Base-by-base conservation (phyloP, 2,329 filamentous ascomycete species). In the Aspergillus latus region DNA sequence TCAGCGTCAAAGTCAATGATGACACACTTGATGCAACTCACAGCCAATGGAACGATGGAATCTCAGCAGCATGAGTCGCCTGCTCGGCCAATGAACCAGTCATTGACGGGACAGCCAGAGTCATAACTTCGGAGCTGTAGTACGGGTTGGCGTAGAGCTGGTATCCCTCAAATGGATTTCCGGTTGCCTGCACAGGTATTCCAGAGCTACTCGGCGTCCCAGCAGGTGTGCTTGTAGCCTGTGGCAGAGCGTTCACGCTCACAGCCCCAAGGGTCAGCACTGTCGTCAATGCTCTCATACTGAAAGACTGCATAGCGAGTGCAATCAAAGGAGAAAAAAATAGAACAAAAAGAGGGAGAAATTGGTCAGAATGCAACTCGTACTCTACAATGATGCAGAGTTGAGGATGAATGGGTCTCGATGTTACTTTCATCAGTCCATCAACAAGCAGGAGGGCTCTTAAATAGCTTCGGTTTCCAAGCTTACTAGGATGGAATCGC, bases 81-180 rank as follows among this genome's bases (percentile, higher is more conserved):
- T 75, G 80, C 15, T 82, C 79, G 11, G 79, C 79, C 67, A 82
- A 73, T 26, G 82, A 76, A 4, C 81, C 78, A 8, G 82, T 82
- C 58, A 90, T 72, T 13, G 82, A 83, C 7, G 87, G 86, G 16
- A 89, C 80, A 6, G 87, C 87, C 15, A 80, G 72, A 36, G 68
- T 78, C 54, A 77, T 75, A 36, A 83, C 76, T 61, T 83, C 80
- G 3, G 79, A 79, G 3, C 80, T 74, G 66, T 83, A 83, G 69
- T 79, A 82, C 2, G 78, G 73, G 62, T 82, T 82, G 30, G 75
- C 76, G 58, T 81, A 82, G 46, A 80, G 74, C 57, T 78, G 72
- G 57, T 78, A 76, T 16, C 79, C 80, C 8, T 71, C 70, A 56
- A 82, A 81, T 0, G 79, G 78, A 63, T 83, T 83, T 30, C 84